Conservation (phyloP, 768 basidiomycete species). For the Suillus decipiens region DNA sequence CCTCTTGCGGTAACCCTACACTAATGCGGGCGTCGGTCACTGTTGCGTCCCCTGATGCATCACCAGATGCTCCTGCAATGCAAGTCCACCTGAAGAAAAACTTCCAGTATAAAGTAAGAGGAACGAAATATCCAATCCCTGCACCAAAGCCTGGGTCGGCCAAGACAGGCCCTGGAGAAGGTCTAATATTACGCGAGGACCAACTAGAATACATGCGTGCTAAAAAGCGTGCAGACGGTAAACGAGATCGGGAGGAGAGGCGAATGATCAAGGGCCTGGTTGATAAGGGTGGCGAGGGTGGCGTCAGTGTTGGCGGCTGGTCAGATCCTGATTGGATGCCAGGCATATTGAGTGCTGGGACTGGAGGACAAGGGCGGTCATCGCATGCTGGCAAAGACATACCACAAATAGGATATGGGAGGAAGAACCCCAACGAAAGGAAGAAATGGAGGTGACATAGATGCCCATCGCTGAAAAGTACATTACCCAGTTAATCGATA, state of each 20-base stretch:
- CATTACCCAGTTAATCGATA: slow-evolving; percentile 21
- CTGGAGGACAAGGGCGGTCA: slow-evolving; percentile 71
- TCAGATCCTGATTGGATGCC: slow-evolving; percentile 96
- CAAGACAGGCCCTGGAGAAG: slow-evolving; percentile 79
- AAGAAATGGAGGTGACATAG: slow-evolving; percentile 44
- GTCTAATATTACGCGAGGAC: slow-evolving; percentile 90
- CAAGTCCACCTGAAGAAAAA: slow-evolving; percentile 93
- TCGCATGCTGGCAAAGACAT: slow-evolving; percentile 55
- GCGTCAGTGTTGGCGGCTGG: slow-evolving; percentile 72
- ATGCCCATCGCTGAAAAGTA: slow-evolving; percentile 23
- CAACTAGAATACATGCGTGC: slow-evolving; percentile 86
- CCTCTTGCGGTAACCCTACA: slow-evolving; percentile 93
- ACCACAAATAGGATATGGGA: slow-evolving; percentile 85
- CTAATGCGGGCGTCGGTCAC: slow-evolving; percentile 91
- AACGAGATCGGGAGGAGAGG: slow-evolving; percentile 73
- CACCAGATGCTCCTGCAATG: slow-evolving; percentile 64
- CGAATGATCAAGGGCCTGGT: slow-evolving; percentile 63
- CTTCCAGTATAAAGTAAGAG: slow-evolving; percentile 91
- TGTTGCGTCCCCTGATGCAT: slow-evolving; percentile 63
- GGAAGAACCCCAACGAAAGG: slow-evolving; percentile 87
- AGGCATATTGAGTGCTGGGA: slow-evolving; percentile 66
- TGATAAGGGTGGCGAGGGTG: slow-evolving; percentile 50
- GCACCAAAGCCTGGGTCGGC: slow-evolving; percentile 86
- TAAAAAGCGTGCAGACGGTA: slow-evolving; percentile 72
- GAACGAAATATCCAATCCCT: slow-evolving; percentile 92